phyloP scores from a whole-genome alignment of 108 stramenopile genomes.

The Skeletonema costatum region DNA sequence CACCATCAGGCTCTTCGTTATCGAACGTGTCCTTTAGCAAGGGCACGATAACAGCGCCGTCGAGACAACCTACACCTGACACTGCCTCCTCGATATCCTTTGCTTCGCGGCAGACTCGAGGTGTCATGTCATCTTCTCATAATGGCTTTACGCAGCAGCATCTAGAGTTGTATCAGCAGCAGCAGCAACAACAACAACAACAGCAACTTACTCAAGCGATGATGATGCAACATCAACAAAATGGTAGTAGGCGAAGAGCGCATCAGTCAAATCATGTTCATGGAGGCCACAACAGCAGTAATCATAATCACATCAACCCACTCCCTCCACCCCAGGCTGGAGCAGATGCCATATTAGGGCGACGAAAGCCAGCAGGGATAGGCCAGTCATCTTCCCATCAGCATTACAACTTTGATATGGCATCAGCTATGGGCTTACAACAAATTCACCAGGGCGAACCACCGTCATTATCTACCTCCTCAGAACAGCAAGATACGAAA shows the following conservation, averaged over 20 bases:
- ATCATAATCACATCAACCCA: background rate
- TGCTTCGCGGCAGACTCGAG: background rate
- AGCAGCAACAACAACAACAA: background rate
- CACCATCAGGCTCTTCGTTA: background rate
- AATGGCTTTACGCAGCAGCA: background rate
- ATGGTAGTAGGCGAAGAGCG: background rate
- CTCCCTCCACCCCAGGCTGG: slow-evolving; percentile 13
- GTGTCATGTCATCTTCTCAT: background rate
- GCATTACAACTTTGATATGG: slow-evolving; percentile 6
- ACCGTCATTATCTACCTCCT: background rate
- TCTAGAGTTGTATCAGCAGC: background rate
- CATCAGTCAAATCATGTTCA: slow-evolving; percentile 7
- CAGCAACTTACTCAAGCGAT: background rate
- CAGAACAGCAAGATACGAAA: background rate
- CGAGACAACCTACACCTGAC: background rate
- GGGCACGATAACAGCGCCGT: background rate
- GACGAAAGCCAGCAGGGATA: slow-evolving; percentile 16
- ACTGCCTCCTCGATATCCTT: background rate
- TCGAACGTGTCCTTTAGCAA: background rate
- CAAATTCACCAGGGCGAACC: background rate
- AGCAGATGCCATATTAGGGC: slow-evolving; percentile 42
- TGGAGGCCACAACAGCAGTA: background rate
- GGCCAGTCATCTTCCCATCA: background rate
- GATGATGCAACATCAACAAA: background rate
- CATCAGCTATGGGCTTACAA: background rate